Conservation (phyloP, 2,329 filamentous ascomycete species). For the Curvularia spicifera region DNA sequence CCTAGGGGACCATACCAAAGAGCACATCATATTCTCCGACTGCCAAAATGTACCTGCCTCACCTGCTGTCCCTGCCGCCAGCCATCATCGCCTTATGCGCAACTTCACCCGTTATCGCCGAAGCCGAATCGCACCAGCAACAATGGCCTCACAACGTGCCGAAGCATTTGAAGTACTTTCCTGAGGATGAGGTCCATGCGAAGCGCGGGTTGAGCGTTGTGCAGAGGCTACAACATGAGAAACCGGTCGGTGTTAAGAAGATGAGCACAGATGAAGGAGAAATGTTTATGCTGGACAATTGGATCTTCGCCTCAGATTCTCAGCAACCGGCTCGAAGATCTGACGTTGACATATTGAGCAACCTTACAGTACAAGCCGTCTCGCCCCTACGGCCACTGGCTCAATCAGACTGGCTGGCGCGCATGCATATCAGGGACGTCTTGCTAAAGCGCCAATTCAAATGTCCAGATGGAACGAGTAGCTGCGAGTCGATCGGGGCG, state of each 20-base stretch:
- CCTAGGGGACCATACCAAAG: constrained; percentile 5
- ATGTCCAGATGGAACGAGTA: constrained; percentile 70
- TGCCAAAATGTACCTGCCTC: constrained; percentile 35
- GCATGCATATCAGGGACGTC: constrained; percentile 42
- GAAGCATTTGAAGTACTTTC: constrained; percentile 55
- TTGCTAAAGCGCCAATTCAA: constrained; percentile 64
- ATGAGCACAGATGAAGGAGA: constrained; percentile 73
- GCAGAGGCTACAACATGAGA: constrained; percentile 49
- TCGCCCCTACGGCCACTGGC: constrained; percentile 39
- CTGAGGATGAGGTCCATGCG: constrained; percentile 54
- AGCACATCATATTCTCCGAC: neutral
- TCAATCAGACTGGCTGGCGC: constrained; percentile 46
- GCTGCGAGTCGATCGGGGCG: constrained; percentile 68
- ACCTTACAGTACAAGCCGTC: constrained; percentile 30
- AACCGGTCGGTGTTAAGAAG: constrained; percentile 71
- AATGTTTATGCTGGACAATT: constrained; percentile 76
- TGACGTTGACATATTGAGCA: constrained; percentile 22
- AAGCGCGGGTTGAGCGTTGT: constrained; percentile 52
- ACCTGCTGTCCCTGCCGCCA: constrained; percentile 41
- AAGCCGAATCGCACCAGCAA: constrained; percentile 31
- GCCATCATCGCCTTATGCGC: constrained; percentile 39
- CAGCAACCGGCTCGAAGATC: constrained; percentile 12
- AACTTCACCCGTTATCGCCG: constrained; percentile 15
- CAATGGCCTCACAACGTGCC: constrained; percentile 58
- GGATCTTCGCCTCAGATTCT: constrained; percentile 52